phyloP scores from a whole-genome alignment of 1,284 basidiomycete species.

The Porodaedalea pini region DNA sequence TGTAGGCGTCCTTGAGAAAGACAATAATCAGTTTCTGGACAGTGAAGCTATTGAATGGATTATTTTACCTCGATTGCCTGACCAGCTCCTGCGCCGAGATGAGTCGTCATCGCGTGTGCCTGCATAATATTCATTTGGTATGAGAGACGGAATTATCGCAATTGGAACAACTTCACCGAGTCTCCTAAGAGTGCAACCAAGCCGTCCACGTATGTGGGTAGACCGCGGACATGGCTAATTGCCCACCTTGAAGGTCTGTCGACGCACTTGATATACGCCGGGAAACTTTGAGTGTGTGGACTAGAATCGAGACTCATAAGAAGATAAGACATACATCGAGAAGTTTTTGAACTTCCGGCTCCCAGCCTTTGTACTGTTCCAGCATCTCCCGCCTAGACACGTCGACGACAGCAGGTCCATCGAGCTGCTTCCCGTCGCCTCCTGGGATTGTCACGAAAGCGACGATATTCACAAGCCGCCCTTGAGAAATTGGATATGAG shows the following conservation, averaged over 20 bases:
- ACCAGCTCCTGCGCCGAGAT: slow-evolving; percentile 39
- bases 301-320: slow-evolving; percentile 6
- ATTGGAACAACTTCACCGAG: slow-evolving; percentile 21
- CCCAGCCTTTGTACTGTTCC: slow-evolving; percentile 26
- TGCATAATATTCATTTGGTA: slow-evolving; percentile 10
- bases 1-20: slow-evolving; percentile 33
- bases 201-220: slow-evolving; percentile 26
- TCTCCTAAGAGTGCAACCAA: slow-evolving; percentile 28
- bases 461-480: slow-evolving; percentile 26
- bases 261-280: slow-evolving; percentile 21
- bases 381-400: slow-evolving; percentile 25
- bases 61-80: slow-evolving; percentile 37
- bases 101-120: slow-evolving; percentile 40
- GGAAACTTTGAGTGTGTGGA: neutral
- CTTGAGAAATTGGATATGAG: slow-evolving; percentile 29
- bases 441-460: slow-evolving; percentile 24
- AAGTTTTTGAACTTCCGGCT: slow-evolving; percentile 26
- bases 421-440: slow-evolving; percentile 24
- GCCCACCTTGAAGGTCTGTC: slow-evolving; percentile 28
- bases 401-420: slow-evolving; percentile 26
- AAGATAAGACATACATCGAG: slow-evolving; percentile 22
- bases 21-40: neutral
- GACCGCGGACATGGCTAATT: slow-evolving; percentile 24
- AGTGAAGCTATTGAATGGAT: neutral
- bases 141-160: neutral